phyloP scores from a whole-genome alignment of 805 yeast species.

The Spathaspora boniae region DNA sequence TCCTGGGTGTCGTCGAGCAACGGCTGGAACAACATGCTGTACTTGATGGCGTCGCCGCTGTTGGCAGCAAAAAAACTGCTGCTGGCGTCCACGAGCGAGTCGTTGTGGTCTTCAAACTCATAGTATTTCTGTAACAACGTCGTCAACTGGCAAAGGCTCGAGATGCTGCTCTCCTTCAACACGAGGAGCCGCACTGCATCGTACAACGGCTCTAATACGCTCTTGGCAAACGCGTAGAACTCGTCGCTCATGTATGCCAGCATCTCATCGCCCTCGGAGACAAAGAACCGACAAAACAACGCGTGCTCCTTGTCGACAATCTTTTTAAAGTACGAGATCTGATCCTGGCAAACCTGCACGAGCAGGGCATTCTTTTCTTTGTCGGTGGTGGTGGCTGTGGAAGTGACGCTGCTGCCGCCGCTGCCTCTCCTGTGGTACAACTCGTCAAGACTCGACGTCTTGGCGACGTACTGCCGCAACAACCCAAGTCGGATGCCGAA shows the following conservation, averaged over 20 bases:
- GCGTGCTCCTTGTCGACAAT: constrained; percentile 58
- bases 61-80: constrained; percentile 20
- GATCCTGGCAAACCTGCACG: constrained; percentile 60
- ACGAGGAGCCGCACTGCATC: constrained; percentile 64
- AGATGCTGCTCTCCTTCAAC: constrained; percentile 66
- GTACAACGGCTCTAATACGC: constrained; percentile 72
- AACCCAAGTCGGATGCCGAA: constrained; percentile 54
- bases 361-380: constrained; percentile 26
- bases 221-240: constrained; percentile 58
- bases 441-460: constrained; percentile 28
- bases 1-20: constrained; percentile 75
- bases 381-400: too few relatives aligned
- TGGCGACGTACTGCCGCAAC: constrained; percentile 36
- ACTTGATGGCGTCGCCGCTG: constrained; percentile 28
- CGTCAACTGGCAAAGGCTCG: constrained; percentile 69
- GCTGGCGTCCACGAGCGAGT: constrained; percentile 11
- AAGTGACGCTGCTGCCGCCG: too few relatives aligned
- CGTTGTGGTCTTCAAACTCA: constrained; percentile 53
- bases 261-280: constrained; percentile 8
- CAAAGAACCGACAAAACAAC: constrained; percentile 55
- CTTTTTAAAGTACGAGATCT: constrained; percentile 57
- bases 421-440: constrained; percentile 1
- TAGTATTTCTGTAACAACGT: constrained; percentile 64
- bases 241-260: constrained; percentile 17
- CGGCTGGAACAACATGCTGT: constrained; percentile 64